Base-by-base conservation (phyloP, 306 rosid species). In the Cicer chorassanicum region DNA sequence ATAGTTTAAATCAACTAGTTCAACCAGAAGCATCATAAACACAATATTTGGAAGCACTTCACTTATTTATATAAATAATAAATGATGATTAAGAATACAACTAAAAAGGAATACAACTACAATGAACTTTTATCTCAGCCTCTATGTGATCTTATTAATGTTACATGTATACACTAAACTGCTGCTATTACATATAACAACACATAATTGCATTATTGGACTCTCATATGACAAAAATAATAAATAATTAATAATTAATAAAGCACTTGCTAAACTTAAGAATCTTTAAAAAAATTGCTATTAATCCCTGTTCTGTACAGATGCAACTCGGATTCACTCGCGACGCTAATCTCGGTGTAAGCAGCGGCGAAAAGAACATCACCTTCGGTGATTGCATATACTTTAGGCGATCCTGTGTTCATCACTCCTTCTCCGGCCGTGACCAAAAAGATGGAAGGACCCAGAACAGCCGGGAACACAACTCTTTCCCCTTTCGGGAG, bases 321-420 rank as follows among this genome's bases (percentile, higher is more conserved):
- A 74, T 81, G 86, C 86, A 94, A 78, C 77, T 84, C 77, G 9
- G 90, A 88, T 38, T 85, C 87, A 57, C 91, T 70, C 7, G 83
- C 79, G 43, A 94, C 73, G 9, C 72, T 78, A 80, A 90, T 74
- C 85, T 85, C 91, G 1, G 89, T 78, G 71, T 89, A n/a, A 53
- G 96, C 93, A 1, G 99, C 91, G 59, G 89, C 89, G 48, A 94
- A 94, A 67, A 94, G 86, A 77, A 90, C 96, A 76, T 86, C 87
- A 19, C 99, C 99, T 86, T 92, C 87, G 14, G 82, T 73, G 40
- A 89, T 73, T 65, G 24, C 62, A 13, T 81, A 87, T 7, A 76
- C 93, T 54, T 67, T 42, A 3, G 69, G 64, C 44, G 85, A 68
- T 9, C 78, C 86, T 11, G 86, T 9, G 19, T 76, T 73, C 72